Percentiles rank a stretch among this genome's conserved stretches.
phyloP scores from a whole-genome alignment of 768 basidiomycete genomes.

The Tylopilus felleus region DNA sequence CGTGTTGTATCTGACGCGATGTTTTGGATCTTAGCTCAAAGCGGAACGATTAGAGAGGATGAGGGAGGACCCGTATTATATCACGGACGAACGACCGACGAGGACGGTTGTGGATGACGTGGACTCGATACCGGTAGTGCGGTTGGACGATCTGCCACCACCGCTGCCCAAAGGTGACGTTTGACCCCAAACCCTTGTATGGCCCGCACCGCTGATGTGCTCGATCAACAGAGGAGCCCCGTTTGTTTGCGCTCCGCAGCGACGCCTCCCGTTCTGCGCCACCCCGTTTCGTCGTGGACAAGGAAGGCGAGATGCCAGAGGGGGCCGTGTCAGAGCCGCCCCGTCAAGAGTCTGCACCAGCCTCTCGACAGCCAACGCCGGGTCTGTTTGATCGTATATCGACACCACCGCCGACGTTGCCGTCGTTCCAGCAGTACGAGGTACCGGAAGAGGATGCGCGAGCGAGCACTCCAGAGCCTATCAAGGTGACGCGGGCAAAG shows the following conservation, averaged over 20 bases:
- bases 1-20: conserved; percentile 1
- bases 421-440: conserved; percentile 54
- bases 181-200: not conserved
- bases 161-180: conserved; percentile 33
- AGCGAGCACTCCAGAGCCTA: conserved; percentile 61
- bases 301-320: conserved; percentile 83
- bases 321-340: conserved; percentile 33
- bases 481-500: conserved; percentile 72
- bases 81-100: conserved; percentile 59
- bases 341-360: conserved; percentile 26
- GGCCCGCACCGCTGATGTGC: conserved; percentile 23
- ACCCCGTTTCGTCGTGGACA: conserved; percentile 62
- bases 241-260: conserved; percentile 45
- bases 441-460: conserved; percentile 43
- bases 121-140: conserved; percentile 91
- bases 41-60: conserved; percentile 72
- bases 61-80: conserved; percentile 90
- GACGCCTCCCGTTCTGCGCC: conserved; percentile 39
- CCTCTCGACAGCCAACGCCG: conserved; percentile 23
- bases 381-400: conserved; percentile 30
- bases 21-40: conserved; percentile 50
- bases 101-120: conserved; percentile 52
- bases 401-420: conserved; percentile 35
- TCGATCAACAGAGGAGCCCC: conserved; percentile 34
- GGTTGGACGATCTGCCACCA: conserved; percentile 70